A percentile compares a stretch with the other conserved stretches of the same genome.
These are phyloP conservation scores for Cryomyces minteri DNA, from an alignment of 495 filamentous ascomycete genomes.

Conservation along the genomic window DNA sequence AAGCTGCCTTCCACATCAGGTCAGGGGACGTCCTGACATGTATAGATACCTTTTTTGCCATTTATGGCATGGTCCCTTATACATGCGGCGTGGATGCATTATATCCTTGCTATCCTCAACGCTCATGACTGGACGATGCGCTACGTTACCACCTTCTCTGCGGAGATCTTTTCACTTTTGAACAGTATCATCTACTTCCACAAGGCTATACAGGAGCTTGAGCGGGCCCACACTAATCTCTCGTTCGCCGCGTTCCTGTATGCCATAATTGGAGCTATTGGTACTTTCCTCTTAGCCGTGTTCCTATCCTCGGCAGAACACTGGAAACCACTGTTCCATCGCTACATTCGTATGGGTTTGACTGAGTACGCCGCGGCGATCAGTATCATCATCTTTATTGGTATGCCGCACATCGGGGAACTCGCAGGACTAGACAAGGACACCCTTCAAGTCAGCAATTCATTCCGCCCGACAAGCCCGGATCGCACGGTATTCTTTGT, in stretches of 20 bases:
- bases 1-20: slow-evolving; percentile 1
- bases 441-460: slow-evolving; percentile 37
- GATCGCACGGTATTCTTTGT: slow-evolving; percentile 42
- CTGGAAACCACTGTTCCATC: slow-evolving; percentile 49
- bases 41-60: slow-evolving; percentile 42
- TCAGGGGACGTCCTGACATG: not conserved
- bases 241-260: slow-evolving; percentile 56
- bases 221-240: slow-evolving; percentile 36
- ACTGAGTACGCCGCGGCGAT: slow-evolving; percentile 55
- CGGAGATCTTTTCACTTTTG: slow-evolving; percentile 51
- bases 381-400: slow-evolving; percentile 51
- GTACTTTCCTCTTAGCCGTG: slow-evolving; percentile 50
- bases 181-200: slow-evolving; percentile 64
- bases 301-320: slow-evolving; percentile 42
- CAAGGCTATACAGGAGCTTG: slow-evolving; percentile 51
- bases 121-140: slow-evolving; percentile 64
- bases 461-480: slow-evolving; percentile 39
- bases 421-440: slow-evolving; percentile 40
- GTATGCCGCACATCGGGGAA: slow-evolving; percentile 46
- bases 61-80: slow-evolving; percentile 65
- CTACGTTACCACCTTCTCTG: slow-evolving; percentile 55
- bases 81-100: slow-evolving; percentile 53
- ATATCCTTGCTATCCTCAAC: slow-evolving; percentile 50
- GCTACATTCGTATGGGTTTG: slow-evolving; percentile 45
- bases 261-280: slow-evolving; percentile 47